phyloP scores from a whole-genome alignment of 352 stramenopile genomes.

The Pythium rhizo-oryzae region DNA sequence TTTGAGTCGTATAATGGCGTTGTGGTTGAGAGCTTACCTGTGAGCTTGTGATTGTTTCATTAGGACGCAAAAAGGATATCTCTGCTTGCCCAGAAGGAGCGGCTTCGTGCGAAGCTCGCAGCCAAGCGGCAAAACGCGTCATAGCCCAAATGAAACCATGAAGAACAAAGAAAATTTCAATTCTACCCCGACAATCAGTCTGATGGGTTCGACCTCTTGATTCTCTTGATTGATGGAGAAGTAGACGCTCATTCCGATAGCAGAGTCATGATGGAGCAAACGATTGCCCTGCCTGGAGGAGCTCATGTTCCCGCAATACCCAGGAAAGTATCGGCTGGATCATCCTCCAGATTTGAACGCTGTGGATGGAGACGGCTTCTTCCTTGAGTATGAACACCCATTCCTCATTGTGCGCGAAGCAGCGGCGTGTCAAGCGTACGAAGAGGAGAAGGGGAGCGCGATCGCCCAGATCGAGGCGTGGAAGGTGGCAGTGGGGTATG shows the following conservation, averaged over 20 bases:
- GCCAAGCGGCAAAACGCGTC: constrained; percentile 24
- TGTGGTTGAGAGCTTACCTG: too few relatives aligned
- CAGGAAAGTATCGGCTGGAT: constrained; percentile 19
- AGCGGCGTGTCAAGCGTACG: constrained; percentile 2
- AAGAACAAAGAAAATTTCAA: neutral
- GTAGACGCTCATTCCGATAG: neutral
- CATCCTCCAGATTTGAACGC: constrained; percentile 32
- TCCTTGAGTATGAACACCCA: constrained; percentile 33
- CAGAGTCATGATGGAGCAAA: neutral
- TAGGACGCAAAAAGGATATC: constrained; percentile 60
- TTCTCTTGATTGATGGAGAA: neutral
- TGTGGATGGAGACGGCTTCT: constrained; percentile 19
- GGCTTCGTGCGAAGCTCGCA: constrained; percentile 64
- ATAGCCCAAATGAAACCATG: neutral
- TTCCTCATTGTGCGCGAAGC: constrained; percentile 28
- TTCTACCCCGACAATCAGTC: neutral
- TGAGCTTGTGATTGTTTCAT: too few relatives aligned
- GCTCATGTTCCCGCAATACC: constrained; percentile 7
- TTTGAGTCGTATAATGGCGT: neutral
- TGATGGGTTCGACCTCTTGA: neutral
- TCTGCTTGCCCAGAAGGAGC: constrained; percentile 67
- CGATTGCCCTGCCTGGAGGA: constrained; percentile 21
- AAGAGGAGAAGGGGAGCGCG: constrained; percentile 6
- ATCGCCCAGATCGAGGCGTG: constrained; percentile 8
- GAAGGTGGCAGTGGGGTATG: constrained; percentile 5